phyloP scores from a whole-genome alignment of 2,329 filamentous ascomycete genomes.

The Arthroderma uncinatum region DNA sequence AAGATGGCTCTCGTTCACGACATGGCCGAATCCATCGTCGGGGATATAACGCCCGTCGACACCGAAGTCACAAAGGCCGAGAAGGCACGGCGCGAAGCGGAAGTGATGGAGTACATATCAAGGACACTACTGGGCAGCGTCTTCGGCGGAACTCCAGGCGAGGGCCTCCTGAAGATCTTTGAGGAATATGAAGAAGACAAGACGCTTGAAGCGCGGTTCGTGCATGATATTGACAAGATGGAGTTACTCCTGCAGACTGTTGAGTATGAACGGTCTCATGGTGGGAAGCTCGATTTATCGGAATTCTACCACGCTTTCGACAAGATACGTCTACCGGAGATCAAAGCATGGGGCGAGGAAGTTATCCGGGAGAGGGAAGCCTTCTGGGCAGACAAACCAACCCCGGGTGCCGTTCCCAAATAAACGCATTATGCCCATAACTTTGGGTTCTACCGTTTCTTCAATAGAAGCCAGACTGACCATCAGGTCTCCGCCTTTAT shows the following conservation, averaged over 20 bases:
- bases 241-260: conserved; percentile 91
- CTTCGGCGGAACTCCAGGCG: conserved; percentile 56
- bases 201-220: conserved; percentile 76
- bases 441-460: neutral
- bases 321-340: conserved; percentile 63
- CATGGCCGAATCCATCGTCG: conserved; percentile 91
- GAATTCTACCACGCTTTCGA: conserved; percentile 76
- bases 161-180: conserved; percentile 70
- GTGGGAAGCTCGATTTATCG: conserved; percentile 59
- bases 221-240: conserved; percentile 96
- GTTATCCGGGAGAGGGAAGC: conserved; percentile 63
- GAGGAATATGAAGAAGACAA: conserved; percentile 86
- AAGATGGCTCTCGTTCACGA: conserved; percentile 96
- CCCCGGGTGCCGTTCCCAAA: conserved; percentile 8
- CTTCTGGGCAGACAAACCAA: conserved; percentile 52
- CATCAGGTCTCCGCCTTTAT: too few relatives aligned
- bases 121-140: conserved; percentile 61
- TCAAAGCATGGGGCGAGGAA: conserved; percentile 66
- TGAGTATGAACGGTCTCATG: conserved; percentile 72
- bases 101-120: conserved; percentile 87
- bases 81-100: conserved; percentile 75
- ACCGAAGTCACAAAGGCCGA: conserved; percentile 65
- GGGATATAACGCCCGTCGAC: conserved; percentile 92
- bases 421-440: neutral
- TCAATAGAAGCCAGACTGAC: too few relatives aligned